phyloP scores from a whole-genome alignment of 2,329 filamentous ascomycete species.

The Cercospora nicotianae region DNA sequence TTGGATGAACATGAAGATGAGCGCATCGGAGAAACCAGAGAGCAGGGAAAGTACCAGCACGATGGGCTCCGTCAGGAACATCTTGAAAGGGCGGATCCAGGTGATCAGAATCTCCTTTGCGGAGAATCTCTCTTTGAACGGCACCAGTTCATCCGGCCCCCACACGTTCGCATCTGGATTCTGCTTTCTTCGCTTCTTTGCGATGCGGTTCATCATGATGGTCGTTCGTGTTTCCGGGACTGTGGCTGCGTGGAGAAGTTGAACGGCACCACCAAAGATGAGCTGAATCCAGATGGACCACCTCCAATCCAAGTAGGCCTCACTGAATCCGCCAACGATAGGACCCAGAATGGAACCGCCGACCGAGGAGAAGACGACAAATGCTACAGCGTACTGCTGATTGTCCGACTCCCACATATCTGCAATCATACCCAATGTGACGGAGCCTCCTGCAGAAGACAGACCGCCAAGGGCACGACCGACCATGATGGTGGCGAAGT shows the following conservation, averaged over 20 bases:
- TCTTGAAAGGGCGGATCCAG: conserved; percentile 69
- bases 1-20: conserved; percentile 80
- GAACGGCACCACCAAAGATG: conserved; percentile 70
- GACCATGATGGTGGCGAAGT: conserved; percentile 49
- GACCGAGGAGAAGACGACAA: conserved; percentile 52
- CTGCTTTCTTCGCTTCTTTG: conserved; percentile 67
- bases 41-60: conserved; percentile 70
- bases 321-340: conserved; percentile 41
- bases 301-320: conserved; percentile 59
- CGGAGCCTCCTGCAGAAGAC: conserved; percentile 64
- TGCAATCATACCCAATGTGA: conserved; percentile 66
- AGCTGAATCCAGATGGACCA: conserved; percentile 89
- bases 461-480: conserved; percentile 56
- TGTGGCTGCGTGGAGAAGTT: conserved; percentile 58
- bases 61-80: conserved; percentile 76
- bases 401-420: conserved; percentile 63
- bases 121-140: conserved; percentile 44
- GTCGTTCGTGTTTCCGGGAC: conserved; percentile 81
- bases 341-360: conserved; percentile 42
- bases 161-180: conserved; percentile 61
- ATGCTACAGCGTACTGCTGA: conserved; percentile 63
- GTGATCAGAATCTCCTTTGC: conserved; percentile 52
- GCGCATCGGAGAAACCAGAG: conserved; percentile 71
- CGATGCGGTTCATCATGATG: conserved; percentile 75
- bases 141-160: conserved; percentile 70